A percentile compares a stretch with the other conserved stretches of the same genome.
Conservation (phyloP, 2,329 filamentous ascomycete species). For the Diplodia seriata region DNA sequence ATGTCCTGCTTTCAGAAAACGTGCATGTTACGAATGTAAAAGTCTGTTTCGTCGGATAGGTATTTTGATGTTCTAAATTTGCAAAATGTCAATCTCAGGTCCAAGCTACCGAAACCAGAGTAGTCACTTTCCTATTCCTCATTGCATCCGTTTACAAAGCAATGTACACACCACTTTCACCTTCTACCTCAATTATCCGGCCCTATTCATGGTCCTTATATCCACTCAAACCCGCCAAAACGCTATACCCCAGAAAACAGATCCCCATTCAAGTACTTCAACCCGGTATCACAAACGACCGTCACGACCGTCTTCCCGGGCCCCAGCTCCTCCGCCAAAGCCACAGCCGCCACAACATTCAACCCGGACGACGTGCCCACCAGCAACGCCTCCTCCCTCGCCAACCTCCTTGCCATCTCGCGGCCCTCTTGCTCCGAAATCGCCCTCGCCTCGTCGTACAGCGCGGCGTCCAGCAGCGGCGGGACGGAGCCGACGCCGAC, state of each 20-base stretch:
- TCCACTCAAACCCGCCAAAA: too few relatives aligned
- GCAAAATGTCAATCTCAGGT: too few relatives aligned
- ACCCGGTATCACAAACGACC: conserved; percentile 1
- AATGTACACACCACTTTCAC: too few relatives aligned
- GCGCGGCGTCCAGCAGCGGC: neutral
- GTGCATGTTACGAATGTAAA: too few relatives aligned
- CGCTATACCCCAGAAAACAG: neutral
- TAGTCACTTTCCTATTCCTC: too few relatives aligned
- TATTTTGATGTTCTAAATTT: too few relatives aligned
- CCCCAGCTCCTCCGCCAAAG: neutral
- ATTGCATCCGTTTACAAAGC: too few relatives aligned
- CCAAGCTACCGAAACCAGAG: too few relatives aligned
- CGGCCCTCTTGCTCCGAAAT: neutral
- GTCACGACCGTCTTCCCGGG: neutral
- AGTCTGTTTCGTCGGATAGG: too few relatives aligned
- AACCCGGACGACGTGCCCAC: neutral
- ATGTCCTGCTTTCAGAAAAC: too few relatives aligned
- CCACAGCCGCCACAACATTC: neutral
- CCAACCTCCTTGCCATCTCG: neutral
- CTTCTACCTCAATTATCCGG: too few relatives aligned
- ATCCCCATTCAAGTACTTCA: conserved; percentile 3
- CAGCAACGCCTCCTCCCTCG: conserved; percentile 1
- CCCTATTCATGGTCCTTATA: too few relatives aligned
- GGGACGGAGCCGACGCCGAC: neutral
- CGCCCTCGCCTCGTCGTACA: neutral